A percentile compares a stretch with the other conserved stretches of the same genome.
Conservation (phyloP, 1,139 yeast species). For the Pichia sp. region DNA sequence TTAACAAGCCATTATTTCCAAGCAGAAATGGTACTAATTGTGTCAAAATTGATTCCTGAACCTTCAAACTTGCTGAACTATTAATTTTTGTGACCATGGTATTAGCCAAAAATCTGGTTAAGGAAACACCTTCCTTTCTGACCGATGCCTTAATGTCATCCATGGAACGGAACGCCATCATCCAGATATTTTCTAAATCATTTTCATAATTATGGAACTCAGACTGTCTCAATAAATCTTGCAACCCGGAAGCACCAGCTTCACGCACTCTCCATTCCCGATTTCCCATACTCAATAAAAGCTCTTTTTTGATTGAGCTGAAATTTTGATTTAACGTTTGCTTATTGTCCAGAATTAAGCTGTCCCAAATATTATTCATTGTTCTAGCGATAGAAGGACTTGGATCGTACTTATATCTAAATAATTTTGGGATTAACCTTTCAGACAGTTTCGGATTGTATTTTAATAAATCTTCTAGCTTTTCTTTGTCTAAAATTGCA, state of each 20-base stretch:
- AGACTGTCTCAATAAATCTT: slow-evolving; percentile 59
- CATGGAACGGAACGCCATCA: slow-evolving; percentile 78
- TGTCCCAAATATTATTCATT: slow-evolving; percentile 85
- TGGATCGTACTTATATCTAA: slow-evolving; percentile 82
- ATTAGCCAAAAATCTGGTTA: slow-evolving; percentile 62
- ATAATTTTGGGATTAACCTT: slow-evolving; percentile 72
- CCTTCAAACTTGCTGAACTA: slow-evolving; percentile 26
- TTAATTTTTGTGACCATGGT: slow-evolving; percentile 50
- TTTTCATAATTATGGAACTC: slow-evolving; percentile 46
- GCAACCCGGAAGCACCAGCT: slow-evolving; percentile 72
- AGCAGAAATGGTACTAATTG: slow-evolving; percentile 70
- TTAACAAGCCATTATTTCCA: slow-evolving; percentile 70
- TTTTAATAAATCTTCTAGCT: slow-evolving; percentile 54
- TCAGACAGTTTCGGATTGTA: slow-evolving; percentile 47
- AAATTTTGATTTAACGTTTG: slow-evolving; percentile 47
- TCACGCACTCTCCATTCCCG: slow-evolving; percentile 93
- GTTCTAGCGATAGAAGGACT: slow-evolving; percentile 63
- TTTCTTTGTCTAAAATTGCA: slow-evolving; percentile 70
- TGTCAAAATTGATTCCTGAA: slow-evolving; percentile 45
- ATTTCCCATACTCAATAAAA: slow-evolving; percentile 63
- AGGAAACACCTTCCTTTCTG: slow-evolving; percentile 64
- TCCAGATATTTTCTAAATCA: slow-evolving; percentile 67
- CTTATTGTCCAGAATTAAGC: slow-evolving; percentile 53
- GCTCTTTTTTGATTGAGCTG: slow-evolving; percentile 52
- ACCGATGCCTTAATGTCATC: slow-evolving; percentile 96